Evolutionary conservation across 768 basidiomycete species (phyloP).

Genomic region (Boletus tylopilopsis): DNA sequence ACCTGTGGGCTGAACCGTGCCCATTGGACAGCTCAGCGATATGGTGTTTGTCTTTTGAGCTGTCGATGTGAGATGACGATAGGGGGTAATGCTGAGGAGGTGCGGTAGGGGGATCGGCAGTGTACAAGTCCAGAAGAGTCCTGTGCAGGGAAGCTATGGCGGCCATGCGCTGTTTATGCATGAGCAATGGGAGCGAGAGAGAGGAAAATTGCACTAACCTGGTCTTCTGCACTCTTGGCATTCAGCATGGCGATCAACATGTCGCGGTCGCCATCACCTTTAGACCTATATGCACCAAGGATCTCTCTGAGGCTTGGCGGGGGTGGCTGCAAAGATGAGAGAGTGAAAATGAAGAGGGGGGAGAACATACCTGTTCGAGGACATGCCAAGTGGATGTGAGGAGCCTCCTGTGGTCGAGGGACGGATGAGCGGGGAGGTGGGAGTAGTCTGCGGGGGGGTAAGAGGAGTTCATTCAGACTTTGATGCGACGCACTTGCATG

Average conservation of each 20-base stretch:
- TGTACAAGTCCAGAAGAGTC: slow-evolving; percentile 61
- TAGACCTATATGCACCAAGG: slow-evolving; percentile 76
- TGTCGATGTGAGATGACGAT: slow-evolving; percentile 32
- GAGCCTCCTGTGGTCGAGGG: slow-evolving; percentile 31
- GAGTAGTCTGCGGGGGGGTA: slow-evolving; percentile 15
- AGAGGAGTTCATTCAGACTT: slow-evolving; percentile 26
- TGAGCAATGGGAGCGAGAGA: slow-evolving; percentile 7
- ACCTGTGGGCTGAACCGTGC: slow-evolving; percentile 12
- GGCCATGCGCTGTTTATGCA: slow-evolving; percentile 55
- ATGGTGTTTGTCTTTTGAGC: slow-evolving; percentile 21
- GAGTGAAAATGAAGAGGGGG: neutral
- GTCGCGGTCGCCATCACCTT: slow-evolving; percentile 89
- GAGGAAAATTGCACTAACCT: slow-evolving; percentile 47
- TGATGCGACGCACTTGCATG: slow-evolving; percentile 15
- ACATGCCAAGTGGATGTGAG: slow-evolving; percentile 43
- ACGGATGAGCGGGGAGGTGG: slow-evolving; percentile 11
- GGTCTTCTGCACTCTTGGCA: slow-evolving; percentile 91
- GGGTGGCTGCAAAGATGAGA: slow-evolving; percentile 47
- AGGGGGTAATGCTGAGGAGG: slow-evolving; percentile 33
- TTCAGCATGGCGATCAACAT: slow-evolving; percentile 88
- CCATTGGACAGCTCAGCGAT: slow-evolving; percentile 14
- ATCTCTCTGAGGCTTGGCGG: slow-evolving; percentile 85
- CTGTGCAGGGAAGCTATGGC: slow-evolving; percentile 67
- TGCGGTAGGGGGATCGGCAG: slow-evolving; percentile 26
- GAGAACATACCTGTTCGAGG: slow-evolving; percentile 41